Evolutionary conservation across 2,329 filamentous ascomycete species (phyloP).

Genomic region (Trichoderma polysporum): DNA sequence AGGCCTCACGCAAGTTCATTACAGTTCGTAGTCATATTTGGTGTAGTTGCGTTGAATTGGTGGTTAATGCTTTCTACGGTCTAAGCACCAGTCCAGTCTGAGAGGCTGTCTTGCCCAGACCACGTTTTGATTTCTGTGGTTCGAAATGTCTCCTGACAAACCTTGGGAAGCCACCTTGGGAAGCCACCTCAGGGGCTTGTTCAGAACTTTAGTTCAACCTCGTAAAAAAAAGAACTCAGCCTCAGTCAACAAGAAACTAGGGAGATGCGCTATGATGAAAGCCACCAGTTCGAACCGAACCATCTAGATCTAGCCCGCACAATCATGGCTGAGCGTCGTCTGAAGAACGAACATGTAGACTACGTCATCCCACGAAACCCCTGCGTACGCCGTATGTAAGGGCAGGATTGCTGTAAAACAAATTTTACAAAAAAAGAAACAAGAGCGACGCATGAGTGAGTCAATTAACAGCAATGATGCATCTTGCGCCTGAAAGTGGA

Average conservation of each 20-base stretch:
- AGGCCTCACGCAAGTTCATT: background rate
- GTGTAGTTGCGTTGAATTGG: background rate
- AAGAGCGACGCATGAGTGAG: background rate
- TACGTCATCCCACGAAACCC: slow-evolving; percentile 11
- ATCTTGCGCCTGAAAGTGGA: slow-evolving; percentile 8
- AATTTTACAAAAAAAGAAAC: background rate
- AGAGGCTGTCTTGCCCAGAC: background rate
- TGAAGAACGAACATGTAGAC: background rate
- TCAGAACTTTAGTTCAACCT: background rate
- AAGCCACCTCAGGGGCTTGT: background rate
- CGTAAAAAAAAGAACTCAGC: background rate
- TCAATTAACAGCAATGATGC: background rate
- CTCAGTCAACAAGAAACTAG: background rate
- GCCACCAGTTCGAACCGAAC: background rate
- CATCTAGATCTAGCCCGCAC: background rate
- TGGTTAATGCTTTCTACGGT: background rate
- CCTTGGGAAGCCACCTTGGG: no score
- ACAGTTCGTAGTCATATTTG: no score
- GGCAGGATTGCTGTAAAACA: background rate
- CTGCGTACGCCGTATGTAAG: slow-evolving; percentile 1
- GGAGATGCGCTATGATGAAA: slow-evolving; percentile 3
- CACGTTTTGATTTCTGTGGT: background rate
- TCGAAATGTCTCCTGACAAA: background rate
- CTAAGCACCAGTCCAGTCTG: background rate
- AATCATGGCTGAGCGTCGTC: background rate